Conservation (phyloP, 2,329 filamentous ascomycete genomes). For the Ceratocystis destructans region DNA sequence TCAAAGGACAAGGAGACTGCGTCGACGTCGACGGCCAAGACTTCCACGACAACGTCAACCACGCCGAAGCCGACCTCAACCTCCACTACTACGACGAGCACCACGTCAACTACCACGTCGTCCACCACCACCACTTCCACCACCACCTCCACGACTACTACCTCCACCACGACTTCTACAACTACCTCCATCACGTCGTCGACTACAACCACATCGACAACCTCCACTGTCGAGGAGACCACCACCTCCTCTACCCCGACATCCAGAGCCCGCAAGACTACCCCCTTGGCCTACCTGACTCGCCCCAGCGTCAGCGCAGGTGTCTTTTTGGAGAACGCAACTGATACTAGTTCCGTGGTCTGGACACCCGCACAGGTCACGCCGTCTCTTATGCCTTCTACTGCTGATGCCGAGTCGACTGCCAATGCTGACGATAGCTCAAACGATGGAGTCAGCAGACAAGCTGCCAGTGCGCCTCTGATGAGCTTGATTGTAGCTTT, state of each 20-base stretch:
- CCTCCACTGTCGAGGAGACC: slow-evolving; percentile 10
- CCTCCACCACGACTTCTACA: background rate
- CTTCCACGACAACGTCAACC: slow-evolving; percentile 20
- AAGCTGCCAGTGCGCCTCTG: slow-evolving; percentile 37
- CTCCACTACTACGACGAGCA: slow-evolving; percentile 23
- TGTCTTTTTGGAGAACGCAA: slow-evolving; percentile 42
- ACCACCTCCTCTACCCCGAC: slow-evolving; percentile 20
- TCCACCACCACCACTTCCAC: slow-evolving; percentile 14
- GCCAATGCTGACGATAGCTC: background rate
- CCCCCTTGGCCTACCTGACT: slow-evolving; percentile 20
- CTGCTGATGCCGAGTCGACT: background rate
- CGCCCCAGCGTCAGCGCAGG: slow-evolving; percentile 29
- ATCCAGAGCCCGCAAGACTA: slow-evolving; percentile 17
- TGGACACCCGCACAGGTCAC: background rate
- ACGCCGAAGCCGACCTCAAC: slow-evolving; percentile 22
- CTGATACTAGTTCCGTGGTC: slow-evolving; percentile 21
- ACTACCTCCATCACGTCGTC: slow-evolving; percentile 19
- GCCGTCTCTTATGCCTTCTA: slow-evolving; percentile 12
- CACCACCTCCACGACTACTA: slow-evolving; percentile 15
- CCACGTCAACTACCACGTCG: slow-evolving; percentile 19
- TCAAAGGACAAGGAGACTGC: slow-evolving; percentile 18
- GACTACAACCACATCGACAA: slow-evolving; percentile 21
- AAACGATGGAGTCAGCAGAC: slow-evolving; percentile 33
- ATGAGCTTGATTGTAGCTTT: slow-evolving; percentile 43
- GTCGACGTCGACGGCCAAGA: slow-evolving; percentile 14